Evolutionary conservation across 1,284 basidiomycete species (phyloP), one percentile per base, ranked within the genome.

Genomic region (Leccinum subrobustum): DNA sequence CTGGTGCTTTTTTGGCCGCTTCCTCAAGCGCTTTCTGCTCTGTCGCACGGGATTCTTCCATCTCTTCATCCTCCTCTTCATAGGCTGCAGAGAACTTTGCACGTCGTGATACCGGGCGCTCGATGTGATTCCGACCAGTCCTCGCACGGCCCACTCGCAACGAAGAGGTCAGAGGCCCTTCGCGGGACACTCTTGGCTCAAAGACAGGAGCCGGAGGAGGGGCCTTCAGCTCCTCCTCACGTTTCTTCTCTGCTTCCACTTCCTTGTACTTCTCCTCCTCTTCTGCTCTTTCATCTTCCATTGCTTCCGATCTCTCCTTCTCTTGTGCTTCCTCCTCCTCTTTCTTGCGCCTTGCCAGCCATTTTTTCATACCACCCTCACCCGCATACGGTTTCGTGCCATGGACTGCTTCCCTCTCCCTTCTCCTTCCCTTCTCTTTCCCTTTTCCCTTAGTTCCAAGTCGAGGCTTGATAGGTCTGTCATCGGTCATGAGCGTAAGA

Each of bases 301-400:
- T 75, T 6, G 73, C 69, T 35, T 73, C 68, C n/a, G 73, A 67
- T 60, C 59, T 64, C 54, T 76, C 73, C 58, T 42, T 68, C 54
- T 68, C 68, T 29, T 59, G 67, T 1, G 57, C 68, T 53, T 75
- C 73, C 63, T 73, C 71, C 61, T 77, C 74, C 54, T 71, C 82
- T 56, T 68, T 69, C 66, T 75, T 75, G 52, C 80, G 75, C 63
- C 82, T 81, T 35, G 86, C 85, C 44, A 92, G 73, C 72, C 90
- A 74, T 68, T 87, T 91, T 77, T 87, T 89, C 81, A 89, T 83
- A 0, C 88, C 87, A 53, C 88, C 87, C 63, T 83, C 82, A 5
- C 88, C 88, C 1, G 88, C 85, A 66, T 91, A 91, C 4, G 89
- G 89, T 67, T 91, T 86, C 14, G 79, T 83, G 44, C 79, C 78